Evolutionary conservation across 768 basidiomycete species (phyloP).

Genomic region (Dioszegia hungarica): DNA sequence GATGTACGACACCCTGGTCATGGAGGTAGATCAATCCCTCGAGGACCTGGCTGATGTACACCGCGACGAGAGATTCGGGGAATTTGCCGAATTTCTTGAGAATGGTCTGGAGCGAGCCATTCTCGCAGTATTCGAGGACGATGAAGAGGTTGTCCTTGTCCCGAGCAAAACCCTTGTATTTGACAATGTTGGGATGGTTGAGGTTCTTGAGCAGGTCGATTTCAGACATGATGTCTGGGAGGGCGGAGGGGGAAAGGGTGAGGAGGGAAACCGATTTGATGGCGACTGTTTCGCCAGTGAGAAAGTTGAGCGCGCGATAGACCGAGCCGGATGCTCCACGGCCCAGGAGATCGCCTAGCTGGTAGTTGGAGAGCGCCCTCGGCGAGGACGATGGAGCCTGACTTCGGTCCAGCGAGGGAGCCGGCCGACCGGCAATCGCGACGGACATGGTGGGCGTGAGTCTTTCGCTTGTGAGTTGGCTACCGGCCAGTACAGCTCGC

Average conservation of each 20-base stretch:
- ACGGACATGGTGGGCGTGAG: neutral
- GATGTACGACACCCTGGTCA: slow-evolving; percentile 98
- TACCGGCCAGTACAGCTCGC: too few relatives aligned
- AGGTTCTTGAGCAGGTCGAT: slow-evolving; percentile 96
- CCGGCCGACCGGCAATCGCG: neutral
- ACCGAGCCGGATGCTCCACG: slow-evolving; percentile 97
- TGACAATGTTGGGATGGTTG: slow-evolving; percentile 94
- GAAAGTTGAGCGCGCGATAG: slow-evolving; percentile 86
- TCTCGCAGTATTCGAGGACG: slow-evolving; percentile 96
- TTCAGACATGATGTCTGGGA: slow-evolving; percentile 94
- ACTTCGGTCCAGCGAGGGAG: neutral
- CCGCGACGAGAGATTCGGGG: slow-evolving; percentile 90
- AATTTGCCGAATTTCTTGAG: slow-evolving; percentile 98
- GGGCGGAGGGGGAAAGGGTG: slow-evolving; percentile 86
- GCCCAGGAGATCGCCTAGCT: slow-evolving; percentile 93
- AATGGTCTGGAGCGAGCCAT: slow-evolving; percentile 91
- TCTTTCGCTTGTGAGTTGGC: too few relatives aligned
- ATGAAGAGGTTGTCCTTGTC: slow-evolving; percentile 92
- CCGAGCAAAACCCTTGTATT: slow-evolving; percentile 97
- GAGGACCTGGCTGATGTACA: slow-evolving; percentile 93
- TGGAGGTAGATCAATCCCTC: slow-evolving; percentile 95
- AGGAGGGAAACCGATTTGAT: slow-evolving; percentile 95
- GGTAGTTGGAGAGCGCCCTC: slow-evolving; percentile 49
- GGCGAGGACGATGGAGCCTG: slow-evolving; percentile 14
- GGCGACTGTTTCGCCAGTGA: slow-evolving; percentile 95